Conservation (phyloP, 495 filamentous ascomycete species). For the Aspergillus leporis region DNA sequence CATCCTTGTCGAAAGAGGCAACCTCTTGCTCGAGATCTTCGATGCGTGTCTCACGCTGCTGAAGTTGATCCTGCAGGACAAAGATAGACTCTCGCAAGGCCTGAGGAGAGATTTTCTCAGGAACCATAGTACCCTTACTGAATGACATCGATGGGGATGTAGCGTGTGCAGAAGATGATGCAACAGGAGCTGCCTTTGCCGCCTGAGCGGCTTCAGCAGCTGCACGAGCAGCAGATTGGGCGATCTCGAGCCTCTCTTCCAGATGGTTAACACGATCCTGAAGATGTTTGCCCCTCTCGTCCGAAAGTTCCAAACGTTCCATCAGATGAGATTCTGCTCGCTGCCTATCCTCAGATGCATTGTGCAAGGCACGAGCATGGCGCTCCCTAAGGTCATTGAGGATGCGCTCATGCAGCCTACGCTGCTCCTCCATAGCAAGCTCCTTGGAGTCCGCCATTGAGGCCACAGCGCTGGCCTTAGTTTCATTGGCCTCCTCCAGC, state of each 20-base stretch:
- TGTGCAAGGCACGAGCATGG: conserved; percentile 71
- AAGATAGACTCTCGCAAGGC: conserved; percentile 93
- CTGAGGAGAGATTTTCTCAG: conserved; percentile 88
- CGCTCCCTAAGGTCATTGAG: conserved; percentile 61
- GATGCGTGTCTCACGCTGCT: conserved; percentile 85
- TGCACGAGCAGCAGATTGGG: conserved; percentile 84
- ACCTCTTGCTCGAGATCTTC: conserved; percentile 79
- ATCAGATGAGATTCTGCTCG: conserved; percentile 65
- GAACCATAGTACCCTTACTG: conserved; percentile 52
- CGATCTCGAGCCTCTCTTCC: conserved; percentile 86
- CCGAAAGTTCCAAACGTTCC: conserved; percentile 72
- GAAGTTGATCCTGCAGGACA: conserved; percentile 93
- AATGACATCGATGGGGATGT: conserved; percentile 47
- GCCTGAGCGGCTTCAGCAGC: conserved; percentile 81
- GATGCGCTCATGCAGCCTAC: conserved; percentile 69
- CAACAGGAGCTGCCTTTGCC: conserved; percentile 47
- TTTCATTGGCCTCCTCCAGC: conserved; percentile 69
- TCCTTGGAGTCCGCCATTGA: conserved; percentile 62
- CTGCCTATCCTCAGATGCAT: conserved; percentile 70
- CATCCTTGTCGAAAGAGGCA: conserved; percentile 65
- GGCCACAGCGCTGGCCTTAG: conserved; percentile 49
- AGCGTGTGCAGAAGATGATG: conserved; percentile 32
- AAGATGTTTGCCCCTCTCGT: conserved; percentile 76
- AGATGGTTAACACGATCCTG: conserved; percentile 79
- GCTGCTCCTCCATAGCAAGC: conserved; percentile 65